A percentile compares a stretch with the other conserved stretches of the same genome.
Conservation (phyloP, 345 rosid species). For the Heritiera fomes region DNA sequence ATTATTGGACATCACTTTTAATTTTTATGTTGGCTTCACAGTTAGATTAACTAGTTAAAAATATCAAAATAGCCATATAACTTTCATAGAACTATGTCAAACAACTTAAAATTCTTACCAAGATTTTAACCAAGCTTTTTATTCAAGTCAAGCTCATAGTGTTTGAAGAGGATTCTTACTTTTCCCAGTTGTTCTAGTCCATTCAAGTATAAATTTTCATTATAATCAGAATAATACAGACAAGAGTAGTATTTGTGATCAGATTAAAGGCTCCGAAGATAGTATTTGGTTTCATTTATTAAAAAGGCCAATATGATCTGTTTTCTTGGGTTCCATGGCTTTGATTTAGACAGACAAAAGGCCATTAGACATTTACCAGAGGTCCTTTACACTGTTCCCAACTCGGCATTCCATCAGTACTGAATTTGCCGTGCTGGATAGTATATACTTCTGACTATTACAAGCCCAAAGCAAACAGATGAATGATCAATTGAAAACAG, state of each 20-base stretch:
- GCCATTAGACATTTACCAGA: background rate
- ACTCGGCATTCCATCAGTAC: background rate
- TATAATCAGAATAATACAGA: background rate
- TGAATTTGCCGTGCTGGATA: background rate
- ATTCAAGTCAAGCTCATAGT: background rate
- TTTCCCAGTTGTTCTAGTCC: background rate
- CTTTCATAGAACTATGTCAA: too few relatives aligned
- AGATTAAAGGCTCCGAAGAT: background rate
- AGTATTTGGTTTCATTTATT: background rate
- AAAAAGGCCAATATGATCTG: background rate
- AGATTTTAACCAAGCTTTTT: background rate
- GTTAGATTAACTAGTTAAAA: background rate
- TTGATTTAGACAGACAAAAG: conserved; percentile 3
- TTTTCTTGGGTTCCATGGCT: background rate
- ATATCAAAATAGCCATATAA: background rate
- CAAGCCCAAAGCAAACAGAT: background rate
- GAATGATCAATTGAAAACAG: background rate
- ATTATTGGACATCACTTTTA: background rate
- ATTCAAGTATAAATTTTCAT: background rate
- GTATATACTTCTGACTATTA: background rate
- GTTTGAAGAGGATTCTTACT: background rate
- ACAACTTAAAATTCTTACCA: background rate
- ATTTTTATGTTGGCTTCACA: background rate
- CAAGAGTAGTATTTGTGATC: too few relatives aligned
- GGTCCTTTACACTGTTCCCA: background rate